Base-by-base conservation (phyloP, 805 yeast species). In the Candida maltosa region DNA sequence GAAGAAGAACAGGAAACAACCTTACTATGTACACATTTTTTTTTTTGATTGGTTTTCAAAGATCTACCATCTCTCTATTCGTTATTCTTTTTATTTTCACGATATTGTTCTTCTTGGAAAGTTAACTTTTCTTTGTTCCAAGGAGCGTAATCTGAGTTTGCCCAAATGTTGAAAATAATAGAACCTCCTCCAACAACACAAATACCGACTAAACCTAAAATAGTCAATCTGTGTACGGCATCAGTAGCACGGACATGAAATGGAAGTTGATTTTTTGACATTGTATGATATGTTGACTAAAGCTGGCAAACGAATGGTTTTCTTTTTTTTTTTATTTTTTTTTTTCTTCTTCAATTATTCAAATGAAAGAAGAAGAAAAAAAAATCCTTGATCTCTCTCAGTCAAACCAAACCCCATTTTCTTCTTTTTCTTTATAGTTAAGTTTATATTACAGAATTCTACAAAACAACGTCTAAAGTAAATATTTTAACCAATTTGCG, bases 231-330 rank as follows among this genome's bases (percentile, higher is more conserved):
- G 49, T 67, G 73, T 21, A 66, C 52, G 26, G 58, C 58, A 44
- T 67, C 73, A 33, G 73, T 66, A 25, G 62, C 57, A 51, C 72
- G 67, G 17, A 66, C 73, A 37, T 59, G 52, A 31, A 62, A 54
- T 32, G 73, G 72, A 42, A 64, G 63, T 48, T 51, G 41, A 16
- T 26, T 62, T 31, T 41, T 38, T 23, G 52, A 36, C 46, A 46
- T 48, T 40, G 8, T 27, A n/a, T 3, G 10, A 17, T 17, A 18
- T n/a, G n/a, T n/a, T n/a, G n/a, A 12, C 25, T 22, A 12, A 22
- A 11, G 25, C 25, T 22, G 25, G 25, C 12, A 12, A 12, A 22
- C 25, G 25, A 22, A 12, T 7, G 29, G 7, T 26, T 26, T 7
- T 8, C 10, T 26, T 27, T 25, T 5, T 29, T 27, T 20, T 20